Evolutionary conservation across 2,329 filamentous ascomycete species (phyloP).

Genomic region (Curvularia verruculosa): DNA sequence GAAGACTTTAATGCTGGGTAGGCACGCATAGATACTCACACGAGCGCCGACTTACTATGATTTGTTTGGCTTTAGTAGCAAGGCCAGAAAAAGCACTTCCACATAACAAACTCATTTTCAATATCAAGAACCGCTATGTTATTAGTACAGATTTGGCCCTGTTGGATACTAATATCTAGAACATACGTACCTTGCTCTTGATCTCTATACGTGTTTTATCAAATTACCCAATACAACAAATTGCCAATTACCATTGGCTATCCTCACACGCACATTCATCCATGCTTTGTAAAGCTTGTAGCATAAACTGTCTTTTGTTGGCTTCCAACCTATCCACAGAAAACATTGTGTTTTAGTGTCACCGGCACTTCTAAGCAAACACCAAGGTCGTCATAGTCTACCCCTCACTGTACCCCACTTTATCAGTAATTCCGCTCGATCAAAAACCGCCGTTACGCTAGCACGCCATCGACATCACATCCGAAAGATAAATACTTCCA

Average conservation of each 20-base stretch:
- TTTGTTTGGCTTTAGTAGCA: background rate
- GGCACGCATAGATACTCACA: background rate
- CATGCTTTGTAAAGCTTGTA: background rate
- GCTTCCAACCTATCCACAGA: background rate
- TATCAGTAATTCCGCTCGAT: background rate
- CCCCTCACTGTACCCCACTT: slow-evolving; percentile 34
- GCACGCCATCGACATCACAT: background rate
- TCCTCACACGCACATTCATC: background rate
- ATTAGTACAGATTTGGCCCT: background rate
- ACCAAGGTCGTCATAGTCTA: slow-evolving; percentile 31
- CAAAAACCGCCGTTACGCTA: background rate
- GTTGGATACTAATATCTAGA: background rate
- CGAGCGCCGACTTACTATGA: background rate
- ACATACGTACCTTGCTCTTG: background rate
- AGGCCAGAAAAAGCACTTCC: background rate
- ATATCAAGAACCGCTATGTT: background rate
- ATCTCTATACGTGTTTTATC: background rate
- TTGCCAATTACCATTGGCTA: background rate
- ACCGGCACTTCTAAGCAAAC: slow-evolving; percentile 35
- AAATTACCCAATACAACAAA: background rate
- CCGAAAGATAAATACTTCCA: background rate
- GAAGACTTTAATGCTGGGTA: background rate
- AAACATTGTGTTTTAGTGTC: background rate
- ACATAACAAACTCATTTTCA: background rate
- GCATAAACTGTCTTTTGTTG: background rate